Evolutionary conservation across 176 grass and related monocot species (phyloP).

Genomic region (Avena eriantha): DNA sequence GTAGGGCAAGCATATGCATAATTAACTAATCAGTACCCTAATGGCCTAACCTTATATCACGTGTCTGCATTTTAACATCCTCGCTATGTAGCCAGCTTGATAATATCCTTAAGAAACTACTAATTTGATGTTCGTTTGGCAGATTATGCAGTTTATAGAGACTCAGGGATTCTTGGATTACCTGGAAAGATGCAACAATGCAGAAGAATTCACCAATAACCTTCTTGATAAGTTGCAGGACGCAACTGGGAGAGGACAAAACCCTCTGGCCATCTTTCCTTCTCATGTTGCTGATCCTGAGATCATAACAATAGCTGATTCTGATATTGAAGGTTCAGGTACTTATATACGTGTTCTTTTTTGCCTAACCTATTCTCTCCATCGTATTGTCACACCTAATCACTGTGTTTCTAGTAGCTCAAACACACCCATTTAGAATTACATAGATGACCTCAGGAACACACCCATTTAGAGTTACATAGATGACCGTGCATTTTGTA

Average conservation of each 20-base stretch:
- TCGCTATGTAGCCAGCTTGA: slow-evolving; percentile 6
- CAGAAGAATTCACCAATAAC: slow-evolving; percentile 78
- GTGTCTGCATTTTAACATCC: slow-evolving; percentile 21
- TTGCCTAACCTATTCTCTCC: slow-evolving; percentile 17
- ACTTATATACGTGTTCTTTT: slow-evolving; percentile 19
- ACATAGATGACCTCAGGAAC: not conserved
- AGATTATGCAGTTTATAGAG: slow-evolving; percentile 98
- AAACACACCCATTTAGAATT: slow-evolving; percentile 20
- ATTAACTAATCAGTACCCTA: not conserved
- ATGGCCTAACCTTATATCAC: not conserved
- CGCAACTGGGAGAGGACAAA: slow-evolving; percentile 90
- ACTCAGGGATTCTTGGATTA: slow-evolving; percentile 99
- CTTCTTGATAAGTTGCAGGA: slow-evolving; percentile 99
- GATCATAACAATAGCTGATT: slow-evolving; percentile 86
- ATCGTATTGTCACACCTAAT: slow-evolving; percentile 4
- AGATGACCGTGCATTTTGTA: slow-evolving; percentile 20
- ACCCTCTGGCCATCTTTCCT: slow-evolving; percentile 85
- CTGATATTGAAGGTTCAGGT: slow-evolving; percentile 78
- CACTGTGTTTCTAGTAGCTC: slow-evolving; percentile 22
- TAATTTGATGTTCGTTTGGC: slow-evolving; percentile 52
- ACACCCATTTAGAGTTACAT: slow-evolving; percentile 9
- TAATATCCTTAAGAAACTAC: slow-evolving; percentile 17
- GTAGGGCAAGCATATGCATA: not conserved
- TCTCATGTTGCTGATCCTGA: slow-evolving; percentile 76
- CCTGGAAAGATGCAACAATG: slow-evolving; percentile 90